Evolutionary conservation across 495 filamentous ascomycete species (phyloP).

Genomic region (Halenospora varia): DNA sequence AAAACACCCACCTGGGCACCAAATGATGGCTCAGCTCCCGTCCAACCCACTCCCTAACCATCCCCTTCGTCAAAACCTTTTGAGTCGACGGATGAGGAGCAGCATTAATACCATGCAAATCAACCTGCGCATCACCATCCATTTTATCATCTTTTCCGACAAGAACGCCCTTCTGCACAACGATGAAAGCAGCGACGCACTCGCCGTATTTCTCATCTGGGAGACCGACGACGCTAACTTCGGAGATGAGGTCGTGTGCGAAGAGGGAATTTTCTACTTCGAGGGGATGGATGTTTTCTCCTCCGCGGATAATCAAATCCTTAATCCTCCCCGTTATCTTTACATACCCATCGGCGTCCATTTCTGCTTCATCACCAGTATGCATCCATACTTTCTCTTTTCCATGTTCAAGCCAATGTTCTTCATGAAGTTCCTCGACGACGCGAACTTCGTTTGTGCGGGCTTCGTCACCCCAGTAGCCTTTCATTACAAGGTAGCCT

Average conservation of each 20-base stretch:
- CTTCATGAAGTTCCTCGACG: constrained; percentile 29
- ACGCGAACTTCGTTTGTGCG: constrained; percentile 70
- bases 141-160: constrained; percentile 19
- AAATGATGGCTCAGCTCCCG: constrained; percentile 67
- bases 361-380: constrained; percentile 88
- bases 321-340: constrained; percentile 68
- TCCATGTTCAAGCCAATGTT: constrained; percentile 32
- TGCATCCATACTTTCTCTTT: constrained; percentile 41
- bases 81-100: background rate
- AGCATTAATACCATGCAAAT: background rate
- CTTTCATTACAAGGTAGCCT: constrained; percentile 88
- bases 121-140: constrained; percentile 5
- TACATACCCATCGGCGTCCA: constrained; percentile 70
- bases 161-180: constrained; percentile 41
- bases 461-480: constrained; percentile 74
- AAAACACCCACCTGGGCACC: constrained; percentile 90
- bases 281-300: constrained; percentile 94
- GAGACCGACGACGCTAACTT: constrained; percentile 80
- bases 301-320: constrained; percentile 88
- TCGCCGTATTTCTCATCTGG: constrained; percentile 85
- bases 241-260: constrained; percentile 58
- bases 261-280: constrained; percentile 93
- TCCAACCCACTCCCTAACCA: constrained; percentile 69
- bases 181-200: constrained; percentile 78
- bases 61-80: constrained; percentile 42